Evolutionary conservation across 345 rosid genomes (phyloP), one percentile per base, ranked within the genome.

Genomic region (Linum tenue): DNA sequence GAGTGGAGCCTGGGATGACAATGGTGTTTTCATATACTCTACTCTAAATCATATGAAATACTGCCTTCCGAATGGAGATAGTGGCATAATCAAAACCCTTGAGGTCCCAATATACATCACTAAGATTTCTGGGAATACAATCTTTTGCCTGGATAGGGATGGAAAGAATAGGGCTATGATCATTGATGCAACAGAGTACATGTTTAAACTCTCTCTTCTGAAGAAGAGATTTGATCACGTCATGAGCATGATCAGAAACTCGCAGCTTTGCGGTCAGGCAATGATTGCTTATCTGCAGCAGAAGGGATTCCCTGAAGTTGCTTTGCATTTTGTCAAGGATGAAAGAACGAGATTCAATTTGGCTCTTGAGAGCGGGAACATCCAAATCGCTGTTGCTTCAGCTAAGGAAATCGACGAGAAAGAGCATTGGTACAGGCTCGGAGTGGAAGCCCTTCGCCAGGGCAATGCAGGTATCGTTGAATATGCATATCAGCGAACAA

Each of bases 361-460:
- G 85, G 97, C 99, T 58, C 72, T 92, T 64, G 31, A 22, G 31
- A 22, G 31, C 31, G 31, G 31, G 31, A 22, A 22, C 31, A 22
- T 22, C 31, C 31, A 22, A 22, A 22, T 22, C 31, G 31, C 31
- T 22, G 31, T 22, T 22, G 31, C 31, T 22, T 88, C 98, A 7
- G 98, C 98, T 15, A 92, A 91, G 73, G 85, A 86, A 80, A 92
- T 92, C 65, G 96, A 92, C 51, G 97, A 92, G 81, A 92, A 87
- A 72, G 98, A 90, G 55, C 89, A 84, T 71, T 90, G 97, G 98
- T 87, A 90, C 53, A 83, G 82, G 64, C 70, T 92, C 59, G 98
- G 98, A 42, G 98, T 92, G 72, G 97, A 92, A 80, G 98, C 98
- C 64, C 98, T 92, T 77, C 94, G 97, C 68, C 98, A 92, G 74